Conservation (phyloP, 768 basidiomycete genomes). For the Glaciozyma antarctica region DNA sequence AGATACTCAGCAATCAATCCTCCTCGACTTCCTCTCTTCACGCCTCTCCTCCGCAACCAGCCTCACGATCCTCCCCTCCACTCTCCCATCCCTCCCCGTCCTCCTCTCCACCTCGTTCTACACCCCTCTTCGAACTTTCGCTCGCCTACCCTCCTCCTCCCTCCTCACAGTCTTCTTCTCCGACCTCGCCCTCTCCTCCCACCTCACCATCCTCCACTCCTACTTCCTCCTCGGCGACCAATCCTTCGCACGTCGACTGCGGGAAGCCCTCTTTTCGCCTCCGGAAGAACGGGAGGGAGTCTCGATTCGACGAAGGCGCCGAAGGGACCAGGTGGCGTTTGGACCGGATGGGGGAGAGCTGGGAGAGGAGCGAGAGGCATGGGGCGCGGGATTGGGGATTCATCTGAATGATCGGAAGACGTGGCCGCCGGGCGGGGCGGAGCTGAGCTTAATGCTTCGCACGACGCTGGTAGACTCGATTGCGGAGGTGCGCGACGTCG, state of each 20-base stretch:
- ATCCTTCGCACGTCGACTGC: not conserved
- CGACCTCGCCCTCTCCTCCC: not conserved
- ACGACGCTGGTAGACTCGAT: not conserved
- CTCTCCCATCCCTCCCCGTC: not conserved
- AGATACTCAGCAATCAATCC: not conserved
- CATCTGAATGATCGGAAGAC: not conserved
- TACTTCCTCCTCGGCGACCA: conserved; percentile 6
- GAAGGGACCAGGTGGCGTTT: not conserved
- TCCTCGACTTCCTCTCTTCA: not conserved
- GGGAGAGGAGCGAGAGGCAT: not conserved
- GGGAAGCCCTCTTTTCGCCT: not conserved
- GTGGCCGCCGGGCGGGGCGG: not conserved
- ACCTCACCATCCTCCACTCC: not conserved
- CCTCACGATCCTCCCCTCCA: not conserved
- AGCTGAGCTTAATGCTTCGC: not conserved
- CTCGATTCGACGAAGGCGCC: not conserved
- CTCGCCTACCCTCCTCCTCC: not conserved
- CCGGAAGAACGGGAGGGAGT: not conserved
- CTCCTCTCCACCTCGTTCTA: not conserved
- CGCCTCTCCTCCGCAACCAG: not conserved
- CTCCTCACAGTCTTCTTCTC: conserved; percentile 4
- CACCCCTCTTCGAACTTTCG: not conserved
- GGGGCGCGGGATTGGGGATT: not conserved
- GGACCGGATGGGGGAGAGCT: not conserved
- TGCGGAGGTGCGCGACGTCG: not conserved